Evolutionary conservation across 345 rosid genomes (phyloP), one percentile per base, ranked within the genome.

Genomic region (Turnera subulata): DNA sequence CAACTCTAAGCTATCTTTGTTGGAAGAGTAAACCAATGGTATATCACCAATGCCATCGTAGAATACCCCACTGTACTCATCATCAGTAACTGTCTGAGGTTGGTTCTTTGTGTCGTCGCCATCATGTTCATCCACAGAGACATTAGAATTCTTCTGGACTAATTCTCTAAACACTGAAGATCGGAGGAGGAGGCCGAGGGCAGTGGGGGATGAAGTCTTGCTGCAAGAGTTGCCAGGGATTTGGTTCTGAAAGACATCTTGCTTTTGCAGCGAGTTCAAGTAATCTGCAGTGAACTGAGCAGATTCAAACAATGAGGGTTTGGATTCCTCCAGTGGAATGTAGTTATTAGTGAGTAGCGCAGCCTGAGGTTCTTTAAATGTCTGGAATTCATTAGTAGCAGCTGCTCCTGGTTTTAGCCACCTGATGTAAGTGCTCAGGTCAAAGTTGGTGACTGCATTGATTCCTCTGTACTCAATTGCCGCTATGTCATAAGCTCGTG

Each of bases 381-480:
- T 19, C 29, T 59, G 58, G 12, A 50, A 43, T 23, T 64, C 80
- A 38, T 58, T 68, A 7, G 67, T 70, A 1, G 58, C 57, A 13
- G 58, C 69, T 46, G 61, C 56, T 66, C 50, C 82, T 1, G 87
- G 83, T 46, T 78, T 82, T 17, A 69, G 65, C 82, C 84, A 64
- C 58, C 84, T 72, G 50, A 74, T 72, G 46, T 80, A 69, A 61
- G 78, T 71, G 55, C 74, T 80, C 33, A 80, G 39, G 35, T 80
- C 84, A 37, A 80, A 80, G 71, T 80, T 80, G 61, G 80, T 80
- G 2, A 80, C 70, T 40, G 84, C 84, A 63, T 72, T 80, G 63
- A 80, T 72, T 39, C 84, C 84, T 63, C 80, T 72, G 50, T 77
- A 72, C 14, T 80, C 84, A 17, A 77, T 72, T 47, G 82, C 84